Conservation (phyloP, 169 alveolate species). For the Eimeria nieschulzi region DNA sequence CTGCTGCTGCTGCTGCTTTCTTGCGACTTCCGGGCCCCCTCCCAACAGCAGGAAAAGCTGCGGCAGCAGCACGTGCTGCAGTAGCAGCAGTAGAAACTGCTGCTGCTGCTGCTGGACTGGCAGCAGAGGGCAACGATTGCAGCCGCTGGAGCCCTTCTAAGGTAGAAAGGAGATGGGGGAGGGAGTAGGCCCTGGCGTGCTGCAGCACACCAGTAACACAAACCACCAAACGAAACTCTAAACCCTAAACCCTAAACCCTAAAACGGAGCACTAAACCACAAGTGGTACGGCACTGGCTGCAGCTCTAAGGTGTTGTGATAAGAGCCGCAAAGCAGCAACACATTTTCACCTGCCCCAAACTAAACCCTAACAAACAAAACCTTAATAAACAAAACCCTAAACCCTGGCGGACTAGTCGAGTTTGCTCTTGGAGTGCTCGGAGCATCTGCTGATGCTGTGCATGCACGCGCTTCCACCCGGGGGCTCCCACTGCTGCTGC, state of each 20-base stretch:
- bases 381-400: conserved; percentile 28
- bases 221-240: too few species aligned
- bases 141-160: conserved; percentile 53
- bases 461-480: conserved; percentile 31
- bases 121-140: conserved; percentile 53
- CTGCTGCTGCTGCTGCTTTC: conserved; percentile 38
- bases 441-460: conserved; percentile 44
- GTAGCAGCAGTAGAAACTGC: conserved; percentile 53
- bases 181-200: conserved; percentile 40
- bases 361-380: background rate
- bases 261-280: background rate
- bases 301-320: background rate
- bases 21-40: background rate
- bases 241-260: background rate
- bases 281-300: background rate
- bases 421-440: conserved; percentile 24
- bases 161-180: conserved; percentile 35
- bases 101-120: conserved; percentile 64
- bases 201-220: conserved; percentile 17
- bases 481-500: conserved; percentile 58
- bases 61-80: conserved; percentile 33
- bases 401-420: background rate
- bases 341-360: background rate
- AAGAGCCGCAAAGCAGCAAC: background rate
- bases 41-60: conserved; percentile 18